Evolutionary conservation across 768 basidiomycete genomes (phyloP).

Genomic region (Lentinula lateritia): DNA sequence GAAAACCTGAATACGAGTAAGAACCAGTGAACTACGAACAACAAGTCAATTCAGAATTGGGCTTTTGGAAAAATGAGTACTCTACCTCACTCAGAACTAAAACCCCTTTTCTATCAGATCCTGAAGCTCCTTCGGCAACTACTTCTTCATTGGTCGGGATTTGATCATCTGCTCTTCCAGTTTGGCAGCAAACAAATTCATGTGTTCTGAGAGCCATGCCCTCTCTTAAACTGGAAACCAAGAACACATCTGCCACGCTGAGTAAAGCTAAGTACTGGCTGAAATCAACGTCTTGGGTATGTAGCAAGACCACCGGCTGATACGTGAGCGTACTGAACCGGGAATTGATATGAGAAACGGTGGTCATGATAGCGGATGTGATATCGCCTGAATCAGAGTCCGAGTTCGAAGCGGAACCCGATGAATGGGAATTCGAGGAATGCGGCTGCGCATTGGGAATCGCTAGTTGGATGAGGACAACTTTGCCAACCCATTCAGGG

Average conservation of each 20-base stretch:
- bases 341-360: conserved; percentile 75
- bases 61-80: background rate
- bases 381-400: background rate
- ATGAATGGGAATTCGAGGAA: background rate
- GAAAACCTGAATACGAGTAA: conserved; percentile 82
- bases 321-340: conserved; percentile 82
- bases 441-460: background rate
- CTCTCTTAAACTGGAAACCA: conserved; percentile 79
- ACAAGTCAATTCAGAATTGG: background rate
- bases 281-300: conserved; percentile 81
- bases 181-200: conserved; percentile 85
- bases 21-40: conserved; percentile 74
- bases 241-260: conserved; percentile 79
- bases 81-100: conserved; percentile 75
- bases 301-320: conserved; percentile 82
- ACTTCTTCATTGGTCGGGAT: conserved; percentile 17
- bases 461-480: conserved; percentile 84
- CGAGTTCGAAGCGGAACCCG: background rate
- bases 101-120: conserved; percentile 42
- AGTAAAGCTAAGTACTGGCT: conserved; percentile 80
- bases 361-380: conserved; percentile 8
- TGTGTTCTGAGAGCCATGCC: conserved; percentile 85
- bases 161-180: conserved; percentile 25
- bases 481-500: conserved; percentile 77
- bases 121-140: background rate